These are phyloP conservation scores for Fomitopsis betulina DNA, from an alignment of 1,284 basidiomycete genomes.

Conservation along the genomic window DNA sequence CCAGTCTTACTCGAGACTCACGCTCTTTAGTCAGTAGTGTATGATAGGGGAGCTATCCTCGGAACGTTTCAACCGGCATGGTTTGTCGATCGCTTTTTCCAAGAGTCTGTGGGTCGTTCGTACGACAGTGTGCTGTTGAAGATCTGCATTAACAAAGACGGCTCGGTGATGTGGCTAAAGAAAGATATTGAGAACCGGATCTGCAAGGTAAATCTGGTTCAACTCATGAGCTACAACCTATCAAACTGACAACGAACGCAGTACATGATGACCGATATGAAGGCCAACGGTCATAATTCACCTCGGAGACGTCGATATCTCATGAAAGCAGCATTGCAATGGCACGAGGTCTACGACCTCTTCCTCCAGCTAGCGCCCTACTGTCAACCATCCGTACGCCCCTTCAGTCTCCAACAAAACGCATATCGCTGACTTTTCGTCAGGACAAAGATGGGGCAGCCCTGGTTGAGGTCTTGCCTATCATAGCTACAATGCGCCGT, in stretches of 20 bases:
- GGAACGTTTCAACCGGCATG: conserved; percentile 46
- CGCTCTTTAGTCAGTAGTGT: conserved; percentile 49
- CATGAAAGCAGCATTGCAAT: conserved; percentile 56
- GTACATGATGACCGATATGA: conserved; percentile 54
- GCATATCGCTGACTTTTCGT: neutral
- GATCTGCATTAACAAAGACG: conserved; percentile 35
- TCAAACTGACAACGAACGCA: conserved; percentile 22
- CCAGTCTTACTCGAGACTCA: neutral
- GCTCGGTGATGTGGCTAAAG: conserved; percentile 30
- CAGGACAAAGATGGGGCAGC: conserved; percentile 19
- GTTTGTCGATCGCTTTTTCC: conserved; percentile 63
- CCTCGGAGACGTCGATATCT: conserved; percentile 60
- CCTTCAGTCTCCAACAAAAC: too few relatives aligned
- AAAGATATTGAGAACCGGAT: conserved; percentile 49
- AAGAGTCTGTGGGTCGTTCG: conserved; percentile 52
- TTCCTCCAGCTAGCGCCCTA: conserved; percentile 34
- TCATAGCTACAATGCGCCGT: conserved; percentile 51
- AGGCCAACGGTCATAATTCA: conserved; percentile 63
- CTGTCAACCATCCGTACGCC: conserved; percentile 12
- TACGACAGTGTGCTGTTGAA: conserved; percentile 40
- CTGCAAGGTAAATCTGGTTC: conserved; percentile 38
- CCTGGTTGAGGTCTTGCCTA: conserved; percentile 38
- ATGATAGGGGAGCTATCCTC: conserved; percentile 51
- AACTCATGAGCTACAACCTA: neutral
- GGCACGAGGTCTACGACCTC: conserved; percentile 56